Conservation (phyloP, 2,329 filamentous ascomycete species). For the Fusarium abutilonis region DNA sequence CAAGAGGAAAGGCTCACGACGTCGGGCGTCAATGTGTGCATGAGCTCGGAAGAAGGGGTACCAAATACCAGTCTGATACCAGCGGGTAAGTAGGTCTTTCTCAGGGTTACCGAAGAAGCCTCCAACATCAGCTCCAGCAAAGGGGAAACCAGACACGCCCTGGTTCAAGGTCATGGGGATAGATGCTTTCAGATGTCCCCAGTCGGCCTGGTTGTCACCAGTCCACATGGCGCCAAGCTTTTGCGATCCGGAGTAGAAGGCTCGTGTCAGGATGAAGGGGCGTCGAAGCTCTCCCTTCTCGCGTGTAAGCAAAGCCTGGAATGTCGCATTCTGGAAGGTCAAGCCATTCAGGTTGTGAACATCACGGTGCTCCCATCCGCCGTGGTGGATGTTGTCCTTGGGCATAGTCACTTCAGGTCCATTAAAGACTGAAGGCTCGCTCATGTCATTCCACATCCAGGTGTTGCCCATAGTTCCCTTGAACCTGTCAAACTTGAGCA, state of each 20-base stretch:
- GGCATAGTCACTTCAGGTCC: constrained; percentile 98
- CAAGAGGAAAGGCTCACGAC: constrained; percentile 90
- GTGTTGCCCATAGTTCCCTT: constrained; percentile 86
- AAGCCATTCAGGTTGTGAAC: constrained; percentile 95
- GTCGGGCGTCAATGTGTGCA: constrained; percentile 94
- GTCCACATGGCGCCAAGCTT: constrained; percentile 97
- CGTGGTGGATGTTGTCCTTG: constrained; percentile 94
- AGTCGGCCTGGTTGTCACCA: constrained; percentile 93
- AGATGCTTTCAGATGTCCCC: constrained; percentile 88
- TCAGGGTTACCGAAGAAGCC: constrained; percentile 98
- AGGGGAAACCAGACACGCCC: constrained; percentile 92
- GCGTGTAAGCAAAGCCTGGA: constrained; percentile 81
- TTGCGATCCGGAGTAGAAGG: constrained; percentile 92
- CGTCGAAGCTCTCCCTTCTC: constrained; percentile 86
- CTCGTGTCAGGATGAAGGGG: constrained; percentile 91
- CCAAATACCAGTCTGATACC: constrained; percentile 97
- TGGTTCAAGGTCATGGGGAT: constrained; percentile 95
- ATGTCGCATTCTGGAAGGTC: constrained; percentile 95
- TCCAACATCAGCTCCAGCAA: constrained; percentile 93
- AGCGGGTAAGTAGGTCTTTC: constrained; percentile 88
- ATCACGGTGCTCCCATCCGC: constrained; percentile 95
- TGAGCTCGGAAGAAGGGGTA: constrained; percentile 99
- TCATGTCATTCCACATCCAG: constrained; percentile 99
- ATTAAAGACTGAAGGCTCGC: constrained; percentile 98
- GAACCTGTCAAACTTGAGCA: constrained; percentile 91